These are phyloP conservation scores for Epichloe sylvatica DNA, from an alignment of 2,329 filamentous ascomycete genomes.

Conservation along the genomic window DNA sequence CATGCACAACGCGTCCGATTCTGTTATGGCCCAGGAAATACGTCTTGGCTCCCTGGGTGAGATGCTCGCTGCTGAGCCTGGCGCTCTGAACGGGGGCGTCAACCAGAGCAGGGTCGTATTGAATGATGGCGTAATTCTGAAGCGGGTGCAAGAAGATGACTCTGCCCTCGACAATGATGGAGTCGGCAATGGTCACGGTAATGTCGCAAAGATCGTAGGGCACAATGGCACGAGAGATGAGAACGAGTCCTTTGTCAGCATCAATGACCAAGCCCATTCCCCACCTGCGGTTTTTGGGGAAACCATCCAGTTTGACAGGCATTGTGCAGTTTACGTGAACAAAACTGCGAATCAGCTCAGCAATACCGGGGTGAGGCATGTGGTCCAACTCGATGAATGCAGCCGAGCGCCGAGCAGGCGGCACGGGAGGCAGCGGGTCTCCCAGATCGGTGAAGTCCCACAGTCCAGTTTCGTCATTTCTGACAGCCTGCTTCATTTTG, in stretches of 20 bases:
- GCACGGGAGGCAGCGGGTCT: constrained; percentile 61
- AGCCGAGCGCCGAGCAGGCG: constrained; percentile 61
- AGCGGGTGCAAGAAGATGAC: constrained; percentile 92
- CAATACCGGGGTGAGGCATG: constrained; percentile 76
- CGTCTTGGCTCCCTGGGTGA: constrained; percentile 85
- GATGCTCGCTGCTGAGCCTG: constrained; percentile 62
- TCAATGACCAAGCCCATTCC: constrained; percentile 97
- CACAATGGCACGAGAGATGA: constrained; percentile 86
- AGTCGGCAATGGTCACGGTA: constrained; percentile 89
- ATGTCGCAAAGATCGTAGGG: constrained; percentile 97
- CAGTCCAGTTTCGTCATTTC: constrained; percentile 77
- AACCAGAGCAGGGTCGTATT: constrained; percentile 89
- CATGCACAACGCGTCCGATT: constrained; percentile 83
- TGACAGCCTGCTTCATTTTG: constrained; percentile 83
- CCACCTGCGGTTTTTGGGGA: constrained; percentile 84
- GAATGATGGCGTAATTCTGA: constrained; percentile 90
- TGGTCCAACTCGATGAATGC: constrained; percentile 88
- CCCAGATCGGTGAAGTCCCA: constrained; percentile 90
- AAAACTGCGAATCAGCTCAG: constrained; percentile 86
- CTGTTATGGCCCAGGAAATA: constrained; percentile 98
- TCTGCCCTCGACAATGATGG: constrained; percentile 85
- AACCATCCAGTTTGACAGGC: constrained; percentile 95
- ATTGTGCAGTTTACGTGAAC: constrained; percentile 86
- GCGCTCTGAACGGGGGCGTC: constrained; percentile 86
- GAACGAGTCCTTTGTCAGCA: constrained; percentile 84